phyloP scores from a whole-genome alignment of 2,329 filamentous ascomycete genomes.

The Coniochaeta prunicola region DNA sequence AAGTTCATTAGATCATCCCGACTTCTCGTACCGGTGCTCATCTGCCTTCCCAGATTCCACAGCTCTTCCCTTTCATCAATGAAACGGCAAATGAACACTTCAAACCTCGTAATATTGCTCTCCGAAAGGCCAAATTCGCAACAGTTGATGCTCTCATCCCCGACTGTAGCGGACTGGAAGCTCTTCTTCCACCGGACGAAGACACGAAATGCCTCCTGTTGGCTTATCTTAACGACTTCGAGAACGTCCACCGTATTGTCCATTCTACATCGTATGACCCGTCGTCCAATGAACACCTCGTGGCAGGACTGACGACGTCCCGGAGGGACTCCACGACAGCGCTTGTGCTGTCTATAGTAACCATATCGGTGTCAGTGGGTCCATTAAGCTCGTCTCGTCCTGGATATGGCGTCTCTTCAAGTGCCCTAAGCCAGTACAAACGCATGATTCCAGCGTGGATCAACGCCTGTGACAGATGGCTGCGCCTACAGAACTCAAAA shows the following conservation, averaged over 20 bases:
- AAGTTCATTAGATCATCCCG: neutral
- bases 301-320: neutral
- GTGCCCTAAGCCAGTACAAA: neutral
- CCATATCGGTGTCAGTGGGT: constrained; percentile 9
- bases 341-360: constrained; percentile 23
- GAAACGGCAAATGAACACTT: constrained; percentile 14
- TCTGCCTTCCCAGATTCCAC: constrained; percentile 9
- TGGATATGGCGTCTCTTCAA: neutral
- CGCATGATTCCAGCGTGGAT: constrained; percentile 11
- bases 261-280: constrained; percentile 8
- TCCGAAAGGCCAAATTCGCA: constrained; percentile 7
- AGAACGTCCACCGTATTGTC: constrained; percentile 20
- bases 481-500: constrained; percentile 12
- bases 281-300: neutral
- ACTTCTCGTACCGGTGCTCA: neutral
- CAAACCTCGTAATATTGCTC: constrained; percentile 10
- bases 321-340: constrained; percentile 6
- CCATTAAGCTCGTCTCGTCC: neutral
- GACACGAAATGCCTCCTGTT: constrained; percentile 19
- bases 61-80: constrained; percentile 13
- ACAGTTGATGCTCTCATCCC: neutral
- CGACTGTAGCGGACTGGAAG: constrained; percentile 2
- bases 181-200: constrained; percentile 15
- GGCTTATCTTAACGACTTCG: constrained; percentile 20
- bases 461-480: constrained; percentile 15